phyloP scores from a whole-genome alignment of 768 basidiomycete species.

The Heimioporus sp. region DNA sequence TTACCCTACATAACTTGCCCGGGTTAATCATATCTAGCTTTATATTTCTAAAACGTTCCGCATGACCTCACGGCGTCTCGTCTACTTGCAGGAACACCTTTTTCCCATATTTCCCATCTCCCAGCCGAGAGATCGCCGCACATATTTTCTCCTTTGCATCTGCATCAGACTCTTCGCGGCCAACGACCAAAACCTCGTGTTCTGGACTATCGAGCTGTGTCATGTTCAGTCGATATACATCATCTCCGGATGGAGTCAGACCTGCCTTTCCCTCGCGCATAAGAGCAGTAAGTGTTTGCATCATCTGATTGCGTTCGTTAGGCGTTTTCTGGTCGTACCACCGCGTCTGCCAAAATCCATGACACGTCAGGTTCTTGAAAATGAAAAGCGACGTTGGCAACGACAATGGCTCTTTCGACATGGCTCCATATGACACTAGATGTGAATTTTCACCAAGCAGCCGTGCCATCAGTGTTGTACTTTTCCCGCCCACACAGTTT shows the following conservation, averaged over 20 bases:
- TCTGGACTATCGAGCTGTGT: conserved; percentile 62
- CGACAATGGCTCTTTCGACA: conserved; percentile 80
- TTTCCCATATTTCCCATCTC: conserved; percentile 42
- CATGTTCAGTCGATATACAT: conserved; percentile 1
- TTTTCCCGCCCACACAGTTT: conserved; percentile 64
- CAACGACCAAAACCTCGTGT: conserved; percentile 64
- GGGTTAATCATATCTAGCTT: background rate
- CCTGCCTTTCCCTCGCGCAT: conserved; percentile 54
- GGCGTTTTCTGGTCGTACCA: conserved; percentile 58
- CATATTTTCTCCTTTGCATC: conserved; percentile 34
- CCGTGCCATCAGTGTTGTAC: conserved; percentile 67
- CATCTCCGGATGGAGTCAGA: background rate
- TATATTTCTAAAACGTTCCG: background rate
- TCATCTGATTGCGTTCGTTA: conserved; percentile 49
- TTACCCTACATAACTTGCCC: background rate
- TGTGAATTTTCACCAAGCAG: conserved; percentile 66
- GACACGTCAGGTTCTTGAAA: conserved; percentile 76
- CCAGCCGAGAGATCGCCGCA: conserved; percentile 32
- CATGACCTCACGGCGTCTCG: conserved; percentile 14
- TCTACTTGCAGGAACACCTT: conserved; percentile 47
- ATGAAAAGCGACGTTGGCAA: conserved; percentile 80
- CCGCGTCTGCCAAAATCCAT: conserved; percentile 76
- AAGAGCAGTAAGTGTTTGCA: conserved; percentile 50
- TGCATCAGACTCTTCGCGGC: conserved; percentile 36
- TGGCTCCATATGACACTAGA: conserved; percentile 86